These are phyloP conservation scores for Polytrichum commune DNA, from an alignment of 225 moss, liverwort and hornwort genomes.

Conservation along the genomic window DNA sequence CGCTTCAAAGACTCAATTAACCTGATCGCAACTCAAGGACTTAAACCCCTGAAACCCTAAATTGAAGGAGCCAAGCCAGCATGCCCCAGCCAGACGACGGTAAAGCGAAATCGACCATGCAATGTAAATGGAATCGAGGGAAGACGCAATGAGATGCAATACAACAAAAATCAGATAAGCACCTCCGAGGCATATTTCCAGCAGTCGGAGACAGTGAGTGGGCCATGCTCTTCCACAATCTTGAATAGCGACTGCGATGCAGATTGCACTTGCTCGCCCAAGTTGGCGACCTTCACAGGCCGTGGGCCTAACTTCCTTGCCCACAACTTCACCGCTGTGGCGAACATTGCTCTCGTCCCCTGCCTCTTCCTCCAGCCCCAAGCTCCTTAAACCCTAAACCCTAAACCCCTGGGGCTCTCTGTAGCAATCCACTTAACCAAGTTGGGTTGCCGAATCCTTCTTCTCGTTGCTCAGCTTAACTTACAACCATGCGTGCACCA, in stretches of 20 bases:
- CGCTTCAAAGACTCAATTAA: too few relatives aligned
- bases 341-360: slow-evolving; percentile 30
- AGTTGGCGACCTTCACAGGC: slow-evolving; percentile 23
- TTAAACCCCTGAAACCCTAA: too few relatives aligned
- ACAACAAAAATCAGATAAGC: background rate
- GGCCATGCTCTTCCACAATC: slow-evolving; percentile 48
- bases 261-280: slow-evolving; percentile 40
- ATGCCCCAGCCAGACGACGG: too few relatives aligned
- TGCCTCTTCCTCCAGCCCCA: background rate
- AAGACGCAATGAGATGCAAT: too few relatives aligned
- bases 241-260: slow-evolving; percentile 38
- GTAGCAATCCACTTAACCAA: too few relatives aligned
- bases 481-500: too few relatives aligned
- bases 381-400: slow-evolving; percentile 28
- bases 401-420: background rate
- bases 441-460: too few relatives aligned
- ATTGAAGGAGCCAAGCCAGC: too few relatives aligned
- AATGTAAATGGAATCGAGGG: too few relatives aligned
- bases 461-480: too few relatives aligned
- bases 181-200: slow-evolving; percentile 51
- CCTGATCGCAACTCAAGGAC: too few relatives aligned
- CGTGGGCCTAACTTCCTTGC: slow-evolving; percentile 39
- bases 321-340: slow-evolving; percentile 42
- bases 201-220: slow-evolving; percentile 49
- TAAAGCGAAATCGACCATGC: too few relatives aligned